Base-by-base conservation (phyloP, 129 eudicot genomes). In the Pittosporum tobira region DNA sequence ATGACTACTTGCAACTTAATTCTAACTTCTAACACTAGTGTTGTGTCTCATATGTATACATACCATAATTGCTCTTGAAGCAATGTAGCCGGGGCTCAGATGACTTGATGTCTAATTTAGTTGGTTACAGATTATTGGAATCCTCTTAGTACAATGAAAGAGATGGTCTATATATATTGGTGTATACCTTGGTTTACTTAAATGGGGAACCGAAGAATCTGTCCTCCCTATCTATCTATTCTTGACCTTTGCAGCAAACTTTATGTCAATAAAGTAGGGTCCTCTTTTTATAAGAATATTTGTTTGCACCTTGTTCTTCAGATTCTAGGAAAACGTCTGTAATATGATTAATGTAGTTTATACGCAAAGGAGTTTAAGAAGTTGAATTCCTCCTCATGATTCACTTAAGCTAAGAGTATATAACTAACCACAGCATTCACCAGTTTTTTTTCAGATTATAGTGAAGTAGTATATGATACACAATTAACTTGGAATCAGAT, bases 111-210 rank as follows among this genome's bases (percentile, higher is more conserved):
- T 49, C 24, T 6, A 21, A 8, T 20, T 10, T 21, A 29, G 22
- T 20, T 4, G 21, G 21, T 51, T 51, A 51, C 11, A 30, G 16
- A 30, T 22, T 22, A 53, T 11, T 50, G 58, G 77, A 71, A 71
- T 65, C 73, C 20, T 55, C 67, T 76, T 76, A 48, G 24, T 62
- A 62, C 48, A 76, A 72, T 34, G 10, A 53, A 60, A 40, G 30
- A 28, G 63, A 57, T 13, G 47, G 20, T 34, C 51, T 42, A 23
- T 18, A 37, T 10, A 6, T 57, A 57, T 40, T 27, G 59, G 40
- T 3, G 59, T 22, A 27, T 54, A 0, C 7, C 42, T 8, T 48
- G 5, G 22, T 48, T 19, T 6, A 48, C 20, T 19, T 2, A 48
- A 6, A 11, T 57, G 18, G 57, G 21, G 68, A 69, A 57, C 62